Percentiles rank a stretch among this genome's conserved stretches.
Conservation (phyloP, 2,329 filamentous ascomycete species). For the Phialophora chinensis region DNA sequence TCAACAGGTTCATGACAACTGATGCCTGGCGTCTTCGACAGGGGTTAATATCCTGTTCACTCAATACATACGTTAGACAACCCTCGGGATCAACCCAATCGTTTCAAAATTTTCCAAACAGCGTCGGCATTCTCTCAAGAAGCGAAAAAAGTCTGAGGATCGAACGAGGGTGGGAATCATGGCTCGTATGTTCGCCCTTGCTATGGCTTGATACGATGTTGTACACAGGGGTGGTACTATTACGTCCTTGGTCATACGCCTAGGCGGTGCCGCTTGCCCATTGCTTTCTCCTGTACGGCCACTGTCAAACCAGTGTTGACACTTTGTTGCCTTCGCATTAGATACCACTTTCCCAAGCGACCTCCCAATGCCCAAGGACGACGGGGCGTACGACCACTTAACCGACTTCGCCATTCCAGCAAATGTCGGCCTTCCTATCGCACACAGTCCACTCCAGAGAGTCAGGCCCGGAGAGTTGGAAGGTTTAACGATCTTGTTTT, state of each 20-base stretch:
- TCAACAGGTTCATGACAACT: background rate
- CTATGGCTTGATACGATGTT: background rate
- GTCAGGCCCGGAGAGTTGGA: conserved; percentile 46
- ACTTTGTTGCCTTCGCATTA: conserved; percentile 14
- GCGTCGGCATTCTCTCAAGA: background rate
- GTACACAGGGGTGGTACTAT: background rate
- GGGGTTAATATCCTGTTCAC: background rate
- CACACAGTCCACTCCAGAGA: conserved; percentile 16
- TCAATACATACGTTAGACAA: background rate
- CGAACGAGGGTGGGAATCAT: conserved; percentile 3
- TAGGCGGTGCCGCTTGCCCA: background rate
- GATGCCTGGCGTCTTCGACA: background rate
- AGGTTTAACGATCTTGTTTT: conserved; percentile 51
- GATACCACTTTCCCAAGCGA: conserved; percentile 44
- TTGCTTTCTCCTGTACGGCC: background rate
- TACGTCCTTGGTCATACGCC: background rate
- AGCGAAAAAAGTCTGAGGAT: background rate
- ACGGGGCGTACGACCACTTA: conserved; percentile 51
- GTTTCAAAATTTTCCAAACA: background rate
- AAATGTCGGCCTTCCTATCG: conserved; percentile 43
- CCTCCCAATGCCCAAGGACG: conserved; percentile 49
- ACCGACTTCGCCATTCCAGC: conserved; percentile 39
- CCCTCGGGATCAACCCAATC: background rate
- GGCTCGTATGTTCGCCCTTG: conserved; percentile 21
- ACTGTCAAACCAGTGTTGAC: background rate